phyloP scores from a whole-genome alignment of 306 rosid genomes.

The Glycine soja region DNA sequence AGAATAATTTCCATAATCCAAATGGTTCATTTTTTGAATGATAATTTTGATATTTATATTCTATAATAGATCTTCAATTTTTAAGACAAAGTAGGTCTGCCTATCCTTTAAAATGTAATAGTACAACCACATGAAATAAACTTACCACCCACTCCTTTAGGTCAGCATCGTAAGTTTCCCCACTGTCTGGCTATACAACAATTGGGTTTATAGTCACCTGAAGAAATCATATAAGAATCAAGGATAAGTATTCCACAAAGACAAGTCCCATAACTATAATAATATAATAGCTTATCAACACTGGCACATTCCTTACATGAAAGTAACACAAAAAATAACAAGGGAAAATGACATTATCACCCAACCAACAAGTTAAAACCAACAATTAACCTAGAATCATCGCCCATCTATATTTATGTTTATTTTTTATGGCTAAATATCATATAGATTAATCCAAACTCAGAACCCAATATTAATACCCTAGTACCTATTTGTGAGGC shows the following conservation, averaged over 20 bases:
- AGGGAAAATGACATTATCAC: background rate
- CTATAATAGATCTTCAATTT: slow-evolving; percentile 21
- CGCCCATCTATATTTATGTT: background rate
- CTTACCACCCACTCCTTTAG: slow-evolving; percentile 64
- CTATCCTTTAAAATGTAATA: slow-evolving; percentile 35
- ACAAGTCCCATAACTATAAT: slow-evolving; percentile 12
- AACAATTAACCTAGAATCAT: background rate
- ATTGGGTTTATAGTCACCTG: slow-evolving; percentile 64
- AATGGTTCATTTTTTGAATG: slow-evolving; percentile 13
- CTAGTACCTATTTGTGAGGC: background rate
- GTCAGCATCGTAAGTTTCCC: slow-evolving; percentile 61
- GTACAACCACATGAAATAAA: slow-evolving; percentile 34
- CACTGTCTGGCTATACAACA: slow-evolving; percentile 66
- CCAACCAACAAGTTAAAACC: too few species aligned
- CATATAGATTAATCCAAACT: too few species aligned
- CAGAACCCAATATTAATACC: too few species aligned
- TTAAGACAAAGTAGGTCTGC: slow-evolving; percentile 12
- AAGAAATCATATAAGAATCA: slow-evolving; percentile 41
- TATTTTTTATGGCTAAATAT: background rate
- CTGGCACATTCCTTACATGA: slow-evolving; percentile 20
- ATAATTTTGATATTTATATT: slow-evolving; percentile 22
- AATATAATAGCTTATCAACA: slow-evolving; percentile 1
- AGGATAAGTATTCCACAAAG: background rate
- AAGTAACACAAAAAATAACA: slow-evolving; percentile 29
- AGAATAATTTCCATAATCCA: background rate